Evolutionary conservation across 2,329 filamentous ascomycete species (phyloP), one percentile per base, ranked within the genome.

Genomic region (Chaetomium sp.): DNA sequence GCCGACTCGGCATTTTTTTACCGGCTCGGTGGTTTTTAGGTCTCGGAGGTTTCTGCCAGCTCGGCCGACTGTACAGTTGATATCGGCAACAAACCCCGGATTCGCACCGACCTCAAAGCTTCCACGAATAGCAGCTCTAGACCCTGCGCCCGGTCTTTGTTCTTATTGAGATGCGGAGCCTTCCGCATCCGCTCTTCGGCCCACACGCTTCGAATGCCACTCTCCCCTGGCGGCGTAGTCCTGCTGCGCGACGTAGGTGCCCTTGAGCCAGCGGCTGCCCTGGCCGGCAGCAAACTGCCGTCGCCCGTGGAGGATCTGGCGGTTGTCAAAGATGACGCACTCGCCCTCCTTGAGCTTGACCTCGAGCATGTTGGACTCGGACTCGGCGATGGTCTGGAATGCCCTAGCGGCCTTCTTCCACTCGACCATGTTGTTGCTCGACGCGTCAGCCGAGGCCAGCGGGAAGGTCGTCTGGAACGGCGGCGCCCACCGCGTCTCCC

Each of bases 261-360:
- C 95, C 70, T 91, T 90, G 62, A 98, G 78, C 91, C 92, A 96
- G 60, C 94, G 82, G 67, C 87, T 84, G 0, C 91, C 91, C 12
- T 54, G 10, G 0, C 78, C 78, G 0, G 81, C 77, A 74, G 94
- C 87, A 76, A 98, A 98, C 33, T 87, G 85, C 19, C 82, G 84
- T 4, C 95, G 82, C 0, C 93, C 94, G 79, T 98, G 95, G 73
- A 96, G 77, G n/a, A 96, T 82, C 21, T 94, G 83, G 65, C 87
- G 79, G 74, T 98, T 98, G 75, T 96, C 90, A 74, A 99, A 98
- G n/a, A 99, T 83, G 13, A 93, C 93, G 74, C 92, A 96, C 73
- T 97, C 91, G 3, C 94, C 95, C 4, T 90, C 87, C 61, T 87
- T 80, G 76, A 97, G 80, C 76, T 89, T 89, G 65, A 89, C 82